phyloP scores from a whole-genome alignment of 495 filamentous ascomycete species.

The Hypoxylon lienhwacheense region DNA sequence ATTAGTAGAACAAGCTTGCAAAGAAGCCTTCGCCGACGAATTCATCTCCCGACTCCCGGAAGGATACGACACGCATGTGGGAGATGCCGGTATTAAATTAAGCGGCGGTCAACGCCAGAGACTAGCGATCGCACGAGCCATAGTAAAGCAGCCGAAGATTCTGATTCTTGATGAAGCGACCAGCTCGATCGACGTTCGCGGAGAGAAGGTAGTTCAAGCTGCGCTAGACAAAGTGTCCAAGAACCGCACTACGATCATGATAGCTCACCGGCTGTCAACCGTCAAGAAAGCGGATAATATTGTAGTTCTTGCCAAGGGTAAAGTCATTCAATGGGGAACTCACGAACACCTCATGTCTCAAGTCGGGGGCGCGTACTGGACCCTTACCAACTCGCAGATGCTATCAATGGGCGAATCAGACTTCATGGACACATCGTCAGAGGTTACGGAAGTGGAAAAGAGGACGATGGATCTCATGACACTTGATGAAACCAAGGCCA shows the following conservation, averaged over 20 bases:
- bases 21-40: conserved; percentile 62
- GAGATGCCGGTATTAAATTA: conserved; percentile 61
- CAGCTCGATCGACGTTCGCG: conserved; percentile 59
- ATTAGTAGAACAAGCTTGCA: conserved; percentile 62
- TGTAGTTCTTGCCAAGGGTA: conserved; percentile 58
- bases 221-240: conserved; percentile 58
- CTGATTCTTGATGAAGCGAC: conserved; percentile 86
- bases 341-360: conserved; percentile 65
- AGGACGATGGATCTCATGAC: conserved; percentile 46
- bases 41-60: conserved; percentile 64
- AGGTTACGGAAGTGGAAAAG: conserved; percentile 41
- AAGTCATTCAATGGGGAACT: conserved; percentile 67
- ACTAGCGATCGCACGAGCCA: conserved; percentile 68
- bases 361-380: conserved; percentile 58
- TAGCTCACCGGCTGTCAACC: conserved; percentile 63
- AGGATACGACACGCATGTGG: conserved; percentile 65
- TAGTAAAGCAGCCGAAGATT: conserved; percentile 78
- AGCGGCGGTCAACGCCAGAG: conserved; percentile 67
- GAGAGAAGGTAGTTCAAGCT: conserved; percentile 61
- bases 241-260: conserved; percentile 62
- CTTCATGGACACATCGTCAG: conserved; percentile 21
- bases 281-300: conserved; percentile 68
- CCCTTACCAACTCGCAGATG: conserved; percentile 56
- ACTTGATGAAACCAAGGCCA: conserved; percentile 30
- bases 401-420: conserved; percentile 39